Conservation (phyloP, 306 rosid genomes). For the Cyamopsis tetragonoloba region DNA sequence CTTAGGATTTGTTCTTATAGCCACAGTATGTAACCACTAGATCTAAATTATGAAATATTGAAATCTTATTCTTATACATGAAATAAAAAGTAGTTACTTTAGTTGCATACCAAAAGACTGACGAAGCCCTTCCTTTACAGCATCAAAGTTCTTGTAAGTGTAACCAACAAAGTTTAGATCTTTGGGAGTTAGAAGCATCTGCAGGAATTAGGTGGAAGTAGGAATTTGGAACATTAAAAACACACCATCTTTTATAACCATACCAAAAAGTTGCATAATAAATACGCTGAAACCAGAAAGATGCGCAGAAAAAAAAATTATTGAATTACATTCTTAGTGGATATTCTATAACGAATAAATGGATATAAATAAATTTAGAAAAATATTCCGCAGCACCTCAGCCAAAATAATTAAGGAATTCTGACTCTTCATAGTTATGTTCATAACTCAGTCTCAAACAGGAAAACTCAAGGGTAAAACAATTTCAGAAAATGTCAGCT, state of each 20-base stretch:
- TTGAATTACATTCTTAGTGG: background rate
- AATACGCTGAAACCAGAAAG: background rate
- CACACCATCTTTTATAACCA: constrained; percentile 5
- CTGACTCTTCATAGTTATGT: background rate
- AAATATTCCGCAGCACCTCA: background rate
- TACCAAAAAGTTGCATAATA: background rate
- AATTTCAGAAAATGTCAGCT: constrained; percentile 13
- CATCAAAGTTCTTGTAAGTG: constrained; percentile 97
- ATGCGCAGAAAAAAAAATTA: background rate
- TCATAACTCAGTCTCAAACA: background rate
- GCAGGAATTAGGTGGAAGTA: constrained; percentile 39
- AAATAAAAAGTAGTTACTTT: constrained; percentile 18
- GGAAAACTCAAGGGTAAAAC: background rate
- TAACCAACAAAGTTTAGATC: constrained; percentile 96
- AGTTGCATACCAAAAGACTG: constrained; percentile 72
- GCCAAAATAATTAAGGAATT: constrained; percentile 8
- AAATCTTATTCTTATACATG: background rate
- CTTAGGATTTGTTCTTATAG: constrained; percentile 9
- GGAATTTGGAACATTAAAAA: constrained; percentile 22
- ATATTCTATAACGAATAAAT: background rate
- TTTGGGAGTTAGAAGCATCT: constrained; percentile 90
- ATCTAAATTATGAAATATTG: constrained; percentile 13
- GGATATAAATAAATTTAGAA: background rate
- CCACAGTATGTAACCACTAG: background rate
- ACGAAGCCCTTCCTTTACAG: constrained; percentile 91